Percentiles rank a stretch among this genome's conserved stretches.
Evolutionary conservation across 2,329 filamentous ascomycete genomes (phyloP).

Genomic region (Aspergillus ruber): DNA sequence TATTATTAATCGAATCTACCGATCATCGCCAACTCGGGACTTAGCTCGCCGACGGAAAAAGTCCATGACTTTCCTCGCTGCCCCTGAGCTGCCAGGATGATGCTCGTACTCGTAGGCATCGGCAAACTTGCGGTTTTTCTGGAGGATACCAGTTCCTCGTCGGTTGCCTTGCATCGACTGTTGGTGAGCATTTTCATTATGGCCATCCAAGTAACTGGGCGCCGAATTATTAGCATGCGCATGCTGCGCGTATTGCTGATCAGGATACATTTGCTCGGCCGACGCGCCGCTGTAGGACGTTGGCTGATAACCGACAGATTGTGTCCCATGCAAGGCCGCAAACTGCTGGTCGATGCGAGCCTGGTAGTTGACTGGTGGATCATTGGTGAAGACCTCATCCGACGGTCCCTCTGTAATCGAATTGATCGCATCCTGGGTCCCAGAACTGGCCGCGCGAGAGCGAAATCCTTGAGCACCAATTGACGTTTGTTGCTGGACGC

Average conservation of each 20-base stretch:
- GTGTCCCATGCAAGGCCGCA: slow-evolving; percentile 30
- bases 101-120: slow-evolving; percentile 81
- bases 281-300: slow-evolving; percentile 23
- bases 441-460: slow-evolving; percentile 27
- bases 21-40: slow-evolving; percentile 52
- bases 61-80: slow-evolving; percentile 92
- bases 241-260: slow-evolving; percentile 24
- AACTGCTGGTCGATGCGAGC: slow-evolving; percentile 38
- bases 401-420: slow-evolving; percentile 22
- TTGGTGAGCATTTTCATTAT: slow-evolving; percentile 36
- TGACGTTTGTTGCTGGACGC: slow-evolving; percentile 27
- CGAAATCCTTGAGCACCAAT: slow-evolving; percentile 26
- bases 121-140: slow-evolving; percentile 77
- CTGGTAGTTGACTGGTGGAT: slow-evolving; percentile 32
- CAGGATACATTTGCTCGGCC: slow-evolving; percentile 25
- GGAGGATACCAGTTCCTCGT: slow-evolving; percentile 55
- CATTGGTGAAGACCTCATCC: slow-evolving; percentile 17
- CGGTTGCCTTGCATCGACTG: slow-evolving; percentile 39
- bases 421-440: slow-evolving; percentile 25
- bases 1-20: slow-evolving; percentile 17
- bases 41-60: slow-evolving; percentile 87
- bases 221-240: slow-evolving; percentile 29
- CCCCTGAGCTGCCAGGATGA: slow-evolving; percentile 75
- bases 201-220: slow-evolving; percentile 44
- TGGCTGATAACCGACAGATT: slow-evolving; percentile 22